A percentile compares a stretch with the other conserved stretches of the same genome.
These are phyloP conservation scores for Globisporangium polare DNA, from an alignment of 352 stramenopile genomes.

Conservation along the genomic window DNA sequence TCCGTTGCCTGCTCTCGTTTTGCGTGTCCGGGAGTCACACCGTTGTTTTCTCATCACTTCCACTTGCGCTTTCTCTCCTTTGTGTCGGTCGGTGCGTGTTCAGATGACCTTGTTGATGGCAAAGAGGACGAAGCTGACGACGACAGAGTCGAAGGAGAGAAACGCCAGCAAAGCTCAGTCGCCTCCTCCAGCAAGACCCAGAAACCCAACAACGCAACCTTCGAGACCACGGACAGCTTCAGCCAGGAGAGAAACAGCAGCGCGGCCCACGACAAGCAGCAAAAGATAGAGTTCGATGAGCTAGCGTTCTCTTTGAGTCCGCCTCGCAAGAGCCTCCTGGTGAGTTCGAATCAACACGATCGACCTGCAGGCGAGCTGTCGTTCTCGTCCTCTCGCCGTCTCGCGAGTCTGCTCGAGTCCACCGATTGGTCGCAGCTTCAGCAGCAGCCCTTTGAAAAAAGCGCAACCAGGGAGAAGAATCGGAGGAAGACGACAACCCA, in stretches of 20 bases:
- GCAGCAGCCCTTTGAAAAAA: not conserved
- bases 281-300: not conserved
- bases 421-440: conserved; percentile 47
- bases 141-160: not conserved
- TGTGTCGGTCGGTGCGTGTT: no score
- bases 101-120: conserved; percentile 37
- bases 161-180: not conserved
- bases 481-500: not conserved
- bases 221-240: not conserved
- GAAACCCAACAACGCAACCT: not conserved
- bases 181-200: not conserved
- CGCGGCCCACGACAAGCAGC: not conserved
- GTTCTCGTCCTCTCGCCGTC: conserved; percentile 34
- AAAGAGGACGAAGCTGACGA: not conserved
- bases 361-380: conserved; percentile 3
- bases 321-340: not conserved
- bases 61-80: no score
- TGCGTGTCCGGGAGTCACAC: no score
- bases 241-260: not conserved
- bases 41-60: no score
- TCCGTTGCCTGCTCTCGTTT: no score
- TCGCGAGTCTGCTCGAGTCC: conserved; percentile 62
- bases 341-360: not conserved
- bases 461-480: not conserved
- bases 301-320: conserved; percentile 8